Base-by-base conservation (phyloP, 768 basidiomycete species). In the Rubroboletus satanas region DNA sequence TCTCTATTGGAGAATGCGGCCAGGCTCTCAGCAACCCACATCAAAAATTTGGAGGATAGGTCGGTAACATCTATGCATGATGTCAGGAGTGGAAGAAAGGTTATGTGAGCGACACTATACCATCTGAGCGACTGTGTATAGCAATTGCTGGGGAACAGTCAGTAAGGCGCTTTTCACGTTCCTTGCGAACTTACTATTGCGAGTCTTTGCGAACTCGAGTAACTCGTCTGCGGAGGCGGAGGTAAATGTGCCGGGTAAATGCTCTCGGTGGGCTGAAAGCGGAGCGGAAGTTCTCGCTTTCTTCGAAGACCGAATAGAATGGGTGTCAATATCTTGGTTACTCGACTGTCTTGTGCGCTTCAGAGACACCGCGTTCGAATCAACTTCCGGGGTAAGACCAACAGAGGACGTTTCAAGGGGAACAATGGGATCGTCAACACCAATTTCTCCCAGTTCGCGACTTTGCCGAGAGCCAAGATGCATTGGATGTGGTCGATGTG, bases 401-500 rank as follows among this genome's bases (percentile, higher is more conserved):
- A 55, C 49, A 50, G 56, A 55, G 55, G 56, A 45, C 36, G 49
- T 49, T 61, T 60, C 55, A 47, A 52, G 57, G 54, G 52, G 54
- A 49, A 58, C 32, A 60, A 49, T 51, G 62, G 73, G 57, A 46
- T 51, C 51, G 53, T 61, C 60, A 56, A 59, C 59, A 58, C 62
- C 61, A 56, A 60, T 54, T 66, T 64, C 69, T 67, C 64, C 65
- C 64, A 54, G 61, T 57, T 57, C 61, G 59, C 57, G 44, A 54
- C 23, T n/a, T 52, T 44, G 36, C 31, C 2, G 18, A 31, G 51
- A 31, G 21, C 23, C 23, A 21, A n/a, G 32, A 17, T 21, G 39
- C 18, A 26, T 41, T 28, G 48, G n/a, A 29, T 47, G 54, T 55
- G 56, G 37, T 39, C 35, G 52, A 33, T 45, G 23, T 23, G 62